These are phyloP conservation scores for Taxawa tesnikishii DNA, from an alignment of 2,329 filamentous ascomycete genomes.

Conservation along the genomic window DNA sequence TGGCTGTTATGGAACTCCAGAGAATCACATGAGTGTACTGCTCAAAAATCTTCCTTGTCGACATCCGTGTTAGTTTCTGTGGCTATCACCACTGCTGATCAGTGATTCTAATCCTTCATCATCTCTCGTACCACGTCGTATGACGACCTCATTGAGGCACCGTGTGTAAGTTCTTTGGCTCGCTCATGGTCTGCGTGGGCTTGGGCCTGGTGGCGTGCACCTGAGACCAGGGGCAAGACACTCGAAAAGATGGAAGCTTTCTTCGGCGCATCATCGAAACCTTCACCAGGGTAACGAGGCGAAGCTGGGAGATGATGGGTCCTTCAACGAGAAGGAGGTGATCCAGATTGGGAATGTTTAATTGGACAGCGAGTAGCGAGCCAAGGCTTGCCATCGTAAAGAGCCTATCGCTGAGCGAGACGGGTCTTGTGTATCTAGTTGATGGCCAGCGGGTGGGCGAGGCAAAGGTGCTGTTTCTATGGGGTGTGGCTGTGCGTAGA, in stretches of 20 bases:
- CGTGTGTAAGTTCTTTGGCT: conserved; percentile 27
- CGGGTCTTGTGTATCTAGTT: too few species aligned
- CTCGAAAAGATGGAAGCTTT: conserved; percentile 2
- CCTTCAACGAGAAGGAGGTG: too few species aligned
- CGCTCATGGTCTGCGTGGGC: conserved; percentile 36
- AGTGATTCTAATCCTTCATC: conserved; percentile 27
- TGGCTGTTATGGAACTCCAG: background rate
- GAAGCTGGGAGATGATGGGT: too few species aligned
- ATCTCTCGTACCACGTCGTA: conserved; percentile 26
- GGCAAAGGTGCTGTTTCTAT: too few species aligned
- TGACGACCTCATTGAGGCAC: conserved; percentile 24
- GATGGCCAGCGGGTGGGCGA: too few species aligned
- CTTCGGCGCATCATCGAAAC: too few species aligned
- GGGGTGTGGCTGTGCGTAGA: too few species aligned
- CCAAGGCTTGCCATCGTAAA: too few species aligned
- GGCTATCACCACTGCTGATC: conserved; percentile 24
- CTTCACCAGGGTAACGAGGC: too few species aligned
- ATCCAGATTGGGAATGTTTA: too few species aligned
- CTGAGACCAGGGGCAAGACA: conserved; percentile 52
- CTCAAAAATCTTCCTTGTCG: conserved; percentile 35
- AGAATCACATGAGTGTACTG: conserved; percentile 30
- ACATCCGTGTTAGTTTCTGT: conserved; percentile 28
- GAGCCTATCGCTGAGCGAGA: too few species aligned
- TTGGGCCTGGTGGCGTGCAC: conserved; percentile 54
- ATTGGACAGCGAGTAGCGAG: too few species aligned